Conservation (phyloP, 2,329 filamentous ascomycete species). For the Aspergillus ochraceus region DNA sequence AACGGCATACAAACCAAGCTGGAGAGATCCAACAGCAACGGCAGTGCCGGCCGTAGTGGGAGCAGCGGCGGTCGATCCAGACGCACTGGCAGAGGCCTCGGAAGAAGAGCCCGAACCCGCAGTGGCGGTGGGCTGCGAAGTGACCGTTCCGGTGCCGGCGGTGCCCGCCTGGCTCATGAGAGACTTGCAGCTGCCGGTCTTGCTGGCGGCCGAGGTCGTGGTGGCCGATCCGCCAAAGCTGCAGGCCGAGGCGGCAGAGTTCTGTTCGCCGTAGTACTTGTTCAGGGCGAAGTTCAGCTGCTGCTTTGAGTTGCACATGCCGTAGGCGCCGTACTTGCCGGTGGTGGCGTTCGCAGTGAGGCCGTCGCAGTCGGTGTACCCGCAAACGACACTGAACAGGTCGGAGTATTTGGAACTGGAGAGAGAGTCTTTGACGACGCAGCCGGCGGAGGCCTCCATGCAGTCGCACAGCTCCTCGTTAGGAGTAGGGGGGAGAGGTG, state of each 20-base stretch:
- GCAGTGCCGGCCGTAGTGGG: neutral
- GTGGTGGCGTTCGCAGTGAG: constrained; percentile 40
- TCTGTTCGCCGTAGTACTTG: constrained; percentile 45
- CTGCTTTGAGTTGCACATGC: constrained; percentile 45
- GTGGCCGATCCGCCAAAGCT: constrained; percentile 44
- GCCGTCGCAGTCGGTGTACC: constrained; percentile 40
- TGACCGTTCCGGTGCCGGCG: constrained; percentile 41
- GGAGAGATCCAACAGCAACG: constrained; percentile 14
- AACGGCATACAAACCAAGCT: constrained; percentile 31
- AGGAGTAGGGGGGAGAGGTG: constrained; percentile 74
- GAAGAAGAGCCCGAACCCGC: constrained; percentile 14
- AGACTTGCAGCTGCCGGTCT: constrained; percentile 38
- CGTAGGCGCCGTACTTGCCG: constrained; percentile 48
- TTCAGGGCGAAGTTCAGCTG: constrained; percentile 47
- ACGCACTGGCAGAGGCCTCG: constrained; percentile 16
- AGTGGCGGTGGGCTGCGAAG: constrained; percentile 33
- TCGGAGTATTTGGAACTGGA: constrained; percentile 30
- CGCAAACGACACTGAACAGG: constrained; percentile 61
- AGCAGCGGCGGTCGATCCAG: constrained; percentile 4
- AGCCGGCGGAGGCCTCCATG: constrained; percentile 72
- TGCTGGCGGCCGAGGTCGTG: constrained; percentile 33
- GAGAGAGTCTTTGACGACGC: constrained; percentile 57
- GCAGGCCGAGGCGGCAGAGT: constrained; percentile 39
- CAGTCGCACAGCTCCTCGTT: constrained; percentile 77
- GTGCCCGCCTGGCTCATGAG: constrained; percentile 43